Evolutionary conservation across 441 rosid genomes (phyloP).

Genomic region (Jatropha podagrica): DNA sequence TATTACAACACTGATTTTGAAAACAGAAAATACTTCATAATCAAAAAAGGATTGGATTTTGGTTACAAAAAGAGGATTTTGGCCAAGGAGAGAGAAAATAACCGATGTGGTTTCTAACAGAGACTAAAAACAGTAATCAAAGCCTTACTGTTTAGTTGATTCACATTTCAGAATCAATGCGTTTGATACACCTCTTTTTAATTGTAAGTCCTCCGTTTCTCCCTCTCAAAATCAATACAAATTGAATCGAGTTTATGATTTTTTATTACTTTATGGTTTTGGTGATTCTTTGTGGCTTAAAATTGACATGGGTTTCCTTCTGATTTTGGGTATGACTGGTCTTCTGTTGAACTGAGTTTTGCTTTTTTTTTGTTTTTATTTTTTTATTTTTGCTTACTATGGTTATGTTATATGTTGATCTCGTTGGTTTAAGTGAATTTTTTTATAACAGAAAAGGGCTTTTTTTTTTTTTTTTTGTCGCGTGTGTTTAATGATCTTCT

Average conservation of each 20-base stretch:
- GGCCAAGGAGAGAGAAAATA: neutral
- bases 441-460: neutral
- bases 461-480: no score
- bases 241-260: neutral
- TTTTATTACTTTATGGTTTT: neutral
- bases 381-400: neutral
- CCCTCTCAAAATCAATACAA: neutral
- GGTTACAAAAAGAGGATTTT: neutral
- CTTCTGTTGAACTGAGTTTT: neutral
- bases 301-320: constrained; percentile 12
- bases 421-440: neutral
- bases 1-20: neutral
- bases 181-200: neutral
- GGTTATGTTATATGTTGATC: neutral
- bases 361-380: neutral
- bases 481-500: no score
- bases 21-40: neutral
- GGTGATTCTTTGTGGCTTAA: neutral
- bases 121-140: neutral
- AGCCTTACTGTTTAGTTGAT: neutral
- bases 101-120: neutral
- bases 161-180: neutral
- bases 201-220: neutral
- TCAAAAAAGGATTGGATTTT: neutral
- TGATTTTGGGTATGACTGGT: constrained; percentile 1